Evolutionary conservation across 1,284 basidiomycete genomes (phyloP), one percentile per base, ranked within the genome.

Genomic region (Coniferiporia sulphurascens): DNA sequence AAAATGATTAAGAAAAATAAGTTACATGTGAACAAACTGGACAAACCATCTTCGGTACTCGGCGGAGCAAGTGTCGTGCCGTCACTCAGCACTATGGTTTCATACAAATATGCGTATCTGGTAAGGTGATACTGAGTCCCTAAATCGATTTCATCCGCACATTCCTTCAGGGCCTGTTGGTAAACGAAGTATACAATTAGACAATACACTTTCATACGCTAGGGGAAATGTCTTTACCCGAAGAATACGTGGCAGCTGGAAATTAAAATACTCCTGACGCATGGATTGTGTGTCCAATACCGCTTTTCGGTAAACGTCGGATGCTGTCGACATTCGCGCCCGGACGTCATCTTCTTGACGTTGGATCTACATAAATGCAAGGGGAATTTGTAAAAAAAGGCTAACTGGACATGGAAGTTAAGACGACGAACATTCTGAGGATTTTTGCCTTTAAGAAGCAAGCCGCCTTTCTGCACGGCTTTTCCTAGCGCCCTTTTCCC

Each of bases 71-170:
- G 76, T 1, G 89, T 89, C 19, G 87, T 81, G 4, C 95, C 96
- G 64, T 99, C 97, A 66, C 84, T 89, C 17, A 98, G 78, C 1
- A 96, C 79, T 12, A 93, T 89, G 66, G 87, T 93, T 74, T 99
- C 96, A 69, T 89, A 97, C 22, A 98, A 75, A 75, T 94, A 98
- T 0, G 95, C 93, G 72, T 97, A 99, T 69, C 95, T 83, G 1
- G 93, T 89, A 48, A 99, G 79, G 73, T 99, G 96, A 72, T 98
- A 99, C 73, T 99, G 96, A 10, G 92, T 93, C 13, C 95, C 97
- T 48, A 98, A 80, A 72, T 99, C 97, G 61, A 98, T 88, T 73
- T 99, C 97, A 67, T 98, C 95, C 10, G 92, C 85, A 65, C 92
- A 92, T 71, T 98, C 95, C 72, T 98, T 98, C 60, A 99, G 78